Evolutionary conservation across 108 stramenopile genomes (phyloP), one percentile per base, ranked within the genome.

Genomic region (Pinguiococcus pyrenoidosus): DNA sequence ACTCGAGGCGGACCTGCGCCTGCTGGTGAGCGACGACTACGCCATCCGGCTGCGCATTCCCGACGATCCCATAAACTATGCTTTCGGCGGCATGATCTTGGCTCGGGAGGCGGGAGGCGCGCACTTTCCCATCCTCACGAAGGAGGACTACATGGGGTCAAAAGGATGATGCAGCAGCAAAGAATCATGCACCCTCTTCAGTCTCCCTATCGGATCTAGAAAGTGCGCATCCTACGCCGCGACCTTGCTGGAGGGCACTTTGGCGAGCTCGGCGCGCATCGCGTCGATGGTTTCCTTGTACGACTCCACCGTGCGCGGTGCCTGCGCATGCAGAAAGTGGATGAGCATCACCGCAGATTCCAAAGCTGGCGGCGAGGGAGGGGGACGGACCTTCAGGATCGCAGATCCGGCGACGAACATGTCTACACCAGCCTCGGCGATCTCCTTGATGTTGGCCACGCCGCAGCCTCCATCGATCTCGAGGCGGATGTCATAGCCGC

Each of bases 351-450:
- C n/a, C n/a, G n/a, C n/a, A n/a, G n/a, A n/a, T n/a, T n/a, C n/a
- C n/a, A n/a, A n/a, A n/a, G n/a, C n/a, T n/a, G n/a, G n/a, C n/a
- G n/a, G n/a, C n/a, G n/a, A n/a, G n/a, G n/a, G n/a, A n/a, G n/a
- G n/a, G n/a, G n/a, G n/a, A n/a, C n/a, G n/a, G 51, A 83, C 80
- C 77, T 87, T 88, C 35, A 92, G 69, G 64, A 96, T 92, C 37
- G 95, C 95, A 59, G 73, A 76, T 52, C 95, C 95, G 41, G 95
- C 91, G 47, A 96, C 95, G 60, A 96, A 78, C 89, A 89, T 93
- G 65, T 96, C 95, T 29, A 89, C 95, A 50, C 94, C 94, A 26
- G 89, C 87, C 58, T 96, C 89, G 38, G 83, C 83, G 51, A 93
- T 76, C 58, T 90, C 87, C 71, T 73, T 78, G 72, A 89, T 93